These are phyloP conservation scores for Cercospora zeina DNA, from an alignment of 2,329 filamentous ascomycete genomes.

Conservation along the genomic window DNA sequence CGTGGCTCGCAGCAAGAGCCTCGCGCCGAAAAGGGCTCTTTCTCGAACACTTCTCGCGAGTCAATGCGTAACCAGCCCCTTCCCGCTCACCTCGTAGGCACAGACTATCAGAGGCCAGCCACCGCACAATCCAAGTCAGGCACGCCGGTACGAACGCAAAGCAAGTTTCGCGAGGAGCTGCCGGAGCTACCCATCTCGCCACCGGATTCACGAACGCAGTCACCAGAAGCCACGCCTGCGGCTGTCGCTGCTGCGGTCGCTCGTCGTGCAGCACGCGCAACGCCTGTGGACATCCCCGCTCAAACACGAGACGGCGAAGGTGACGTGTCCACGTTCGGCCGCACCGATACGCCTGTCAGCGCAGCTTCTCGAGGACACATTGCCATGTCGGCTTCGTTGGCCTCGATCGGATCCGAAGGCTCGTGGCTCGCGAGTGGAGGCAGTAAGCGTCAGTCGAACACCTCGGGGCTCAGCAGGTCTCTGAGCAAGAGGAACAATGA, in stretches of 20 bases:
- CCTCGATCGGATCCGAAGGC: conserved; percentile 91
- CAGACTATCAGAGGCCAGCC: conserved; percentile 37
- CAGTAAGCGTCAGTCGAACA: conserved; percentile 51
- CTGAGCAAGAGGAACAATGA: conserved; percentile 51
- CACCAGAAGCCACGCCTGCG: conserved; percentile 63
- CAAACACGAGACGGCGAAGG: conserved; percentile 20
- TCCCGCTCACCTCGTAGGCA: conserved; percentile 51
- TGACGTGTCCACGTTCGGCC: conserved; percentile 26
- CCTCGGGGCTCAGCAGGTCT: conserved; percentile 50
- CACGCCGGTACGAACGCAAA: conserved; percentile 76
- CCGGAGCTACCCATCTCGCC: conserved; percentile 85
- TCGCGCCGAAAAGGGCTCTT: conserved; percentile 61
- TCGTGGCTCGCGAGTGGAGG: conserved; percentile 84
- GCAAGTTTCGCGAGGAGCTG: conserved; percentile 88
- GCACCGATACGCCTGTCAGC: conserved; percentile 47
- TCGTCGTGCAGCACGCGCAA: conserved; percentile 40
- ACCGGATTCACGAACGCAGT: conserved; percentile 76
- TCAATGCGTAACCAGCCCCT: conserved; percentile 67
- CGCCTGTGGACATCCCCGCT: conserved; percentile 26
- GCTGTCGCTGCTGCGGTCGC: conserved; percentile 45
- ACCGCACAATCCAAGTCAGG: conserved; percentile 52
- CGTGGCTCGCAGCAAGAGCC: conserved; percentile 50
- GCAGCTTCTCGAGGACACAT: conserved; percentile 27
- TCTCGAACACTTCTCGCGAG: conserved; percentile 87
- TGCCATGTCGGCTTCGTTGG: conserved; percentile 75